phyloP scores from a whole-genome alignment of 108 stramenopile genomes.

The Skeletonema grethae region DNA sequence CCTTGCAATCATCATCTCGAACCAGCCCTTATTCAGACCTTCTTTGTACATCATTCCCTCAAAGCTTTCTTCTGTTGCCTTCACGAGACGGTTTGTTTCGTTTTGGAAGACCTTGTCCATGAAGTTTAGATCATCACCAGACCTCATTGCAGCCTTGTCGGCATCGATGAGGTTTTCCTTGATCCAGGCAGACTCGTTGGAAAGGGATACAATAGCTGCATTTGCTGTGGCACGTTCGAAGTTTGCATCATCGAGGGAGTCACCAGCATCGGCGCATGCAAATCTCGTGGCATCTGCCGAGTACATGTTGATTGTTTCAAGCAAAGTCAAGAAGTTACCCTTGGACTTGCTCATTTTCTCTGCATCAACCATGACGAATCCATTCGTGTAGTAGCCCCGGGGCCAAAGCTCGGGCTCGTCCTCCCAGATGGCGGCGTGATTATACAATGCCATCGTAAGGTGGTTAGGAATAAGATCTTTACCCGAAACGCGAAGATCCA shows the following conservation, averaged over 20 bases:
- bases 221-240: slow-evolving; percentile 94
- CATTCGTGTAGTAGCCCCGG: slow-evolving; percentile 93
- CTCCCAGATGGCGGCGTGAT: slow-evolving; percentile 98
- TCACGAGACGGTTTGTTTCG: slow-evolving; percentile 88
- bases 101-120: slow-evolving; percentile 91
- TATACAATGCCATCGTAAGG: slow-evolving; percentile 98
- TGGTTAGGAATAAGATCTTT: slow-evolving; percentile 99
- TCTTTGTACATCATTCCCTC: slow-evolving; percentile 89
- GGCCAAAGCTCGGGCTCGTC: slow-evolving; percentile 92
- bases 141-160: slow-evolving; percentile 51
- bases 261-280: slow-evolving; percentile 96
- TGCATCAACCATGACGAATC: slow-evolving; percentile 93
- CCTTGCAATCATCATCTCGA: slow-evolving; percentile 88
- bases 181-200: slow-evolving; percentile 88
- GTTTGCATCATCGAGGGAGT: slow-evolving; percentile 98
- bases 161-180: slow-evolving; percentile 61
- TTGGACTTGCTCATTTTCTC: slow-evolving; percentile 98
- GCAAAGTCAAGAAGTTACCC: slow-evolving; percentile 98
- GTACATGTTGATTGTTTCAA: slow-evolving; percentile 88
- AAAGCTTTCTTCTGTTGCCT: slow-evolving; percentile 60
- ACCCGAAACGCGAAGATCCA: slow-evolving; percentile 95
- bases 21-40: slow-evolving; percentile 93
- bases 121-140: slow-evolving; percentile 64
- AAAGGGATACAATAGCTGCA: slow-evolving; percentile 84
- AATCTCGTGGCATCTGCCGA: slow-evolving; percentile 91